Base-by-base conservation (phyloP, 2,329 filamentous ascomycete genomes). In the Westerdykella sp. region DNA sequence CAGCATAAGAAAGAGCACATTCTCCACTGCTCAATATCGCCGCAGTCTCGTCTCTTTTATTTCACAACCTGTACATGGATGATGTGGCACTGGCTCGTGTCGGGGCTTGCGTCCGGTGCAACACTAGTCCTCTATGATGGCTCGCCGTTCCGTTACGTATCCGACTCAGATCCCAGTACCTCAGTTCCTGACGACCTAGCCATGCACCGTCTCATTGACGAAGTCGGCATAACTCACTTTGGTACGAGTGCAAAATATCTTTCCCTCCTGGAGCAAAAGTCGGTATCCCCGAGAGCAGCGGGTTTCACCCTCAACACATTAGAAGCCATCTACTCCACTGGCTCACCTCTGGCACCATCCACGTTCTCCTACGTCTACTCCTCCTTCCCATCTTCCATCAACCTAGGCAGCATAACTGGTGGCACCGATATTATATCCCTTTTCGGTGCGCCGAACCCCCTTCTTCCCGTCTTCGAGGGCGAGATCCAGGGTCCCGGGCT, bases 31-130 rank as follows among this genome's bases (percentile, higher is more conserved):
- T 88, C 89, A 16, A 81, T 98, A 50, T 75, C 77, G 7, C 77
- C 83, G 0, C 72, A 74, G 2, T 87, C 89, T 34, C 78, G 84
- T 15, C 76, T 96, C 60, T 86, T 96, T 66, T 96, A 96, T 71
- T 96, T 90, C 70, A 95, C 89, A 1, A 96, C 90, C 3, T 89
- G 85, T 10, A 94, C 88, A 0, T 96, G 90, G 93, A 97, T 98
- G 90, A 97, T 97, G 91, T 96, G 90, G 89, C 91, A 97, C 65
- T 97, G 91, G 90, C 83, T 90, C 34, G 79, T 96, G 15, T 91
- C 87, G 1, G 87, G 84, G 5, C 80, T 97, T 4, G 86, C 90
- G 9, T 83, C 81, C 23, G 91, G 91, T 41, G 79, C 86, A 10
- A 91, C 87, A 0, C 73, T 97, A 11, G 77, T 97, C 15, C 76